Conservation (phyloP, 352 stramenopile genomes). For the Stramenopiles sp. region DNA sequence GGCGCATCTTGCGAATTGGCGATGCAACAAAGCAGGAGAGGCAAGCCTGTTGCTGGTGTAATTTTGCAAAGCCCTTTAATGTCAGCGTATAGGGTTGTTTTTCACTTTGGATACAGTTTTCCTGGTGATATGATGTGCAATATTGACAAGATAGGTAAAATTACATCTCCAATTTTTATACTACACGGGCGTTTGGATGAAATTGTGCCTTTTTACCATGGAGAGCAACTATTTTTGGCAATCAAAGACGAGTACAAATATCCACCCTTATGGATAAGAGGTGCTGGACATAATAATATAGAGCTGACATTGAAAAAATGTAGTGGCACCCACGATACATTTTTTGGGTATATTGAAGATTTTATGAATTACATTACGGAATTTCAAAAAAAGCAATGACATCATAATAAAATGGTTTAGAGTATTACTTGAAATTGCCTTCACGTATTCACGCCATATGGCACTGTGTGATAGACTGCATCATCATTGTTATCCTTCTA, state of each 20-base stretch:
- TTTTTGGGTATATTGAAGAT: no score
- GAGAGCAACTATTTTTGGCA: slow-evolving; percentile 70
- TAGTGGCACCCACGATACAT: no score
- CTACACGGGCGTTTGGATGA: slow-evolving; percentile 94
- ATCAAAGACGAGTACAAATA: slow-evolving; percentile 71
- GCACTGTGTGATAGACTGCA: no score
- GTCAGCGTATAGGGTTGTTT: slow-evolving; percentile 88
- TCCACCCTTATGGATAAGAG: slow-evolving; percentile 89
- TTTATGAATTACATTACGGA: no score
- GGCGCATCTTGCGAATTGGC: slow-evolving; percentile 89
- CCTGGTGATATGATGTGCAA: slow-evolving; percentile 92
- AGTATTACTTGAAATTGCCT: no score
- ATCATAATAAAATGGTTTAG: no score
- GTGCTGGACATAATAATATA: slow-evolving; percentile 95
- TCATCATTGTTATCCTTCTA: no score
- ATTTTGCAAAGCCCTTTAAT: slow-evolving; percentile 86
- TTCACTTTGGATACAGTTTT: slow-evolving; percentile 94
- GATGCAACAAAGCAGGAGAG: slow-evolving; percentile 59
- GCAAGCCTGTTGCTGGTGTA: slow-evolving; percentile 71
- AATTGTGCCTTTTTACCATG: slow-evolving; percentile 95
- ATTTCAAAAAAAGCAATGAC: no score
- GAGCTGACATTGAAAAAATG: slow-evolving; percentile 77
- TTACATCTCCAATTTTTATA: slow-evolving; percentile 84
- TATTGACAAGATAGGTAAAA: slow-evolving; percentile 67
- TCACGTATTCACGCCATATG: no score